Evolutionary conservation across 2,329 filamentous ascomycete genomes (phyloP).

Genomic region (Pyrenochaeta sp.): DNA sequence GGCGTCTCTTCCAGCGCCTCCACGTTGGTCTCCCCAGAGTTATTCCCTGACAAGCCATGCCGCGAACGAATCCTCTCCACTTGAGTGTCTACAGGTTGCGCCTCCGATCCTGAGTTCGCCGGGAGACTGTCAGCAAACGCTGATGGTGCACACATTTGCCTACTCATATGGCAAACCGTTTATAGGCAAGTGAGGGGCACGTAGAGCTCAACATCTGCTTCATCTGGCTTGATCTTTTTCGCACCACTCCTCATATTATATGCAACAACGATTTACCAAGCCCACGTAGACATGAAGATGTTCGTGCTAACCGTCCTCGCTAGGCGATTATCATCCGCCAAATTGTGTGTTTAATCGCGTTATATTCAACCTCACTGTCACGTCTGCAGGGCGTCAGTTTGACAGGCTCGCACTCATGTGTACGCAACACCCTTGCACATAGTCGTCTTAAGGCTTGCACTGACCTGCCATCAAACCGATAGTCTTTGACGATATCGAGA

Average conservation of each 20-base stretch:
- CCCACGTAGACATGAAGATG: neutral
- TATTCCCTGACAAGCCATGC: slow-evolving; percentile 29
- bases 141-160: slow-evolving; percentile 77
- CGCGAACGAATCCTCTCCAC: slow-evolving; percentile 42
- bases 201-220: neutral
- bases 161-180: slow-evolving; percentile 78
- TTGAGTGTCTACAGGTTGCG: slow-evolving; percentile 75
- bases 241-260: neutral
- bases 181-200: slow-evolving; percentile 64
- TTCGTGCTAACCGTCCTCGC: slow-evolving; percentile 8
- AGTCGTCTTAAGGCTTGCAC: too few species aligned
- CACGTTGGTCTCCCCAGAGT: slow-evolving; percentile 18
- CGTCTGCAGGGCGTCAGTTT: slow-evolving; percentile 75
- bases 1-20: slow-evolving; percentile 28
- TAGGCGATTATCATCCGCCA: slow-evolving; percentile 72
- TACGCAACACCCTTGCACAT: too few species aligned
- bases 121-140: slow-evolving; percentile 59
- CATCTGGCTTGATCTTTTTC: neutral
- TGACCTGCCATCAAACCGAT: too few species aligned
- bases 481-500: slow-evolving; percentile 75
- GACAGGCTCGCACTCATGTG: slow-evolving; percentile 79
- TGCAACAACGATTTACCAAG: neutral
- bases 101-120: slow-evolving; percentile 68
- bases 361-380: slow-evolving; percentile 78
- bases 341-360: slow-evolving; percentile 76